phyloP scores from a whole-genome alignment of 2,329 filamentous ascomycete genomes.

The Hypoxylon sp. region DNA sequence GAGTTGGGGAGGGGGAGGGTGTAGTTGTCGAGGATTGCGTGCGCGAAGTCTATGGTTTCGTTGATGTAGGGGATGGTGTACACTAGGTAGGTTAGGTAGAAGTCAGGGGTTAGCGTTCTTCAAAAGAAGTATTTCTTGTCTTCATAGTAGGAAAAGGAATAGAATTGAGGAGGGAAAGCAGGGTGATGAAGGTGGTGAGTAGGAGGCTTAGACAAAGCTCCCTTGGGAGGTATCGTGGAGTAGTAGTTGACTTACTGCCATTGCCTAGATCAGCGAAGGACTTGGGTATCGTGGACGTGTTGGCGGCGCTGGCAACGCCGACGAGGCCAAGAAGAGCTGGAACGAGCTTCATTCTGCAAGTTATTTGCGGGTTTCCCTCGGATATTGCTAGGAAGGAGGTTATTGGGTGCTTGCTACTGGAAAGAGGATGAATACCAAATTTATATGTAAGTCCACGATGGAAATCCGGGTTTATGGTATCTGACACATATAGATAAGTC shows the following conservation, averaged over 20 bases:
- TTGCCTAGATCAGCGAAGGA: conserved; percentile 18
- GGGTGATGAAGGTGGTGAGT: background rate
- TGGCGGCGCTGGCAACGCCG: conserved; percentile 5
- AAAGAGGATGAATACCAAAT: no score
- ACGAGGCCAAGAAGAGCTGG: conserved; percentile 9
- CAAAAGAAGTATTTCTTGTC: no score
- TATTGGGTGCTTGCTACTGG: background rate
- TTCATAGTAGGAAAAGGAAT: background rate
- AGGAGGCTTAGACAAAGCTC: no score
- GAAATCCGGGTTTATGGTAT: background rate
- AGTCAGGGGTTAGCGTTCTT: conserved; percentile 3
- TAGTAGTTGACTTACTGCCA: conserved; percentile 31
- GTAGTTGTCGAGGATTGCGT: conserved; percentile 14
- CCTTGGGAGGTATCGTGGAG: background rate
- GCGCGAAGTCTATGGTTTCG: conserved; percentile 19
- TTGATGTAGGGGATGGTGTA: conserved; percentile 34
- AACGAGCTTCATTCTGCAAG: conserved; percentile 31
- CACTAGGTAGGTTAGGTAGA: conserved; percentile 19
- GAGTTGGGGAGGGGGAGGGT: background rate
- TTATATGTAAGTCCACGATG: background rate
- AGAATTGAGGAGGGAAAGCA: background rate
- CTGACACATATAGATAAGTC: no score
- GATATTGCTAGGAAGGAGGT: background rate
- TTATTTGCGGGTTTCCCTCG: background rate
- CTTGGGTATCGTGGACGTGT: background rate